Percentiles rank a stretch among this genome's conserved stretches.
Evolutionary conservation across 2,329 filamentous ascomycete genomes (phyloP).

Genomic region (Sporothrix sp.): DNA sequence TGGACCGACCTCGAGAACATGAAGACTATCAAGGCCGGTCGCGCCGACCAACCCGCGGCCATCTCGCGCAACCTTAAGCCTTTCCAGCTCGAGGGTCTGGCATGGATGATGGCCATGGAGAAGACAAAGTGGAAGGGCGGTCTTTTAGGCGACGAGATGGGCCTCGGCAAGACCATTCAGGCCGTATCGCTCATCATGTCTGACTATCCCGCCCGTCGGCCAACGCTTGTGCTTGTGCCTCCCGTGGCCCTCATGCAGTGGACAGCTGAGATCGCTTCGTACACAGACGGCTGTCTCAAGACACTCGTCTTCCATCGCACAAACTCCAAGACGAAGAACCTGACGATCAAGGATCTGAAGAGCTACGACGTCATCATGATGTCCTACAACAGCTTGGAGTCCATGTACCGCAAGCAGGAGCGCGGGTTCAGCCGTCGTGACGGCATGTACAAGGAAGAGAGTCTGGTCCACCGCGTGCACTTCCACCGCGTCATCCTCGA

Average conservation of each 20-base stretch:
- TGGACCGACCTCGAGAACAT: constrained; percentile 67
- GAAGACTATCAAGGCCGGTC: constrained; percentile 52
- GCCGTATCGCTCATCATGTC: constrained; percentile 98
- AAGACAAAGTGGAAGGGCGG: constrained; percentile 77
- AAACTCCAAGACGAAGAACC: constrained; percentile 69
- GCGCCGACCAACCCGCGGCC: constrained; percentile 59
- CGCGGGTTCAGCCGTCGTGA: constrained; percentile 80
- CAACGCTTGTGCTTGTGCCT: constrained; percentile 80
- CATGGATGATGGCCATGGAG: constrained; percentile 93
- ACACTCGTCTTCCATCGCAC: constrained; percentile 87
- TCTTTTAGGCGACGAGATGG: constrained; percentile 94
- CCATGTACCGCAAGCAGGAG: constrained; percentile 82
- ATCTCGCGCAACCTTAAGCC: constrained; percentile 82
- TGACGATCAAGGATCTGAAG: constrained; percentile 64
- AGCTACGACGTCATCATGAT: constrained; percentile 93
- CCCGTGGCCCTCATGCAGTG: constrained; percentile 95
- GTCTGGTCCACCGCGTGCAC: constrained; percentile 70
- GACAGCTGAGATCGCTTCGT: constrained; percentile 67
- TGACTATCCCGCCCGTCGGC: constrained; percentile 74
- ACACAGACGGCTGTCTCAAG: constrained; percentile 83
- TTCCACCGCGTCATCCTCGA: constrained; percentile 92
- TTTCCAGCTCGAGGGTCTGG: constrained; percentile 86
- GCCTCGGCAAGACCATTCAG: constrained; percentile 96
- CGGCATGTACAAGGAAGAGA: constrained; percentile 69
- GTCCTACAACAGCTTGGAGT: constrained; percentile 88